Evolutionary conservation across 2,329 filamentous ascomycete genomes (phyloP).

Genomic region (Aspergillus transmontanensis): DNA sequence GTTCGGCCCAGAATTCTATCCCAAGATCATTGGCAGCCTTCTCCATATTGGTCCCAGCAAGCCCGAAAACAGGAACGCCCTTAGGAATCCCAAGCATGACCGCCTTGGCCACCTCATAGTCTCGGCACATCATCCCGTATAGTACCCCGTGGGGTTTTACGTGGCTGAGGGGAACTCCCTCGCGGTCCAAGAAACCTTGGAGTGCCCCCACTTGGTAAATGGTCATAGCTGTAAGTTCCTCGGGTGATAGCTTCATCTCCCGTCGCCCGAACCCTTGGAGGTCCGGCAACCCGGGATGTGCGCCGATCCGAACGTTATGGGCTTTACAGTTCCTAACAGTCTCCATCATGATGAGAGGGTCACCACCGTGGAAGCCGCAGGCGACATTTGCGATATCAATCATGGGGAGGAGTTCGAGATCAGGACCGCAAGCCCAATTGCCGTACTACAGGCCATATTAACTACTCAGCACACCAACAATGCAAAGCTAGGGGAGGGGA

Average conservation of each 20-base stretch:
- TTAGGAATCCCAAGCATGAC: constrained; percentile 57
- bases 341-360: constrained; percentile 65
- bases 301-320: constrained; percentile 60
- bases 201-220: constrained; percentile 67
- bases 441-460: constrained; percentile 37
- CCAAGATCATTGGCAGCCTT: constrained; percentile 56
- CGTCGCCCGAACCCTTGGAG: constrained; percentile 66
- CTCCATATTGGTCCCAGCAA: constrained; percentile 58
- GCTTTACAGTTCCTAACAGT: constrained; percentile 62
- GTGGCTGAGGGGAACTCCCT: constrained; percentile 60
- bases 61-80: constrained; percentile 56
- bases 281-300: constrained; percentile 67
- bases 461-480: neutral
- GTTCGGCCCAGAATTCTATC: constrained; percentile 56
- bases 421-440: constrained; percentile 55
- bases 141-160: constrained; percentile 66
- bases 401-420: constrained; percentile 62
- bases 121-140: constrained; percentile 59
- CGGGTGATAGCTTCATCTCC: constrained; percentile 60
- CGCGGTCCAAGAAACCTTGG: constrained; percentile 60
- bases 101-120: constrained; percentile 54
- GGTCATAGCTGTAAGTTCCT: constrained; percentile 60
- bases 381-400: constrained; percentile 67
- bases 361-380: constrained; percentile 62
- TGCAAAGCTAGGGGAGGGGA: neutral